A percentile compares a stretch with the other conserved stretches of the same genome.
These are phyloP conservation scores for Nicotiana paniculata DNA, from an alignment of 257 asterid species.

Conservation along the genomic window DNA sequence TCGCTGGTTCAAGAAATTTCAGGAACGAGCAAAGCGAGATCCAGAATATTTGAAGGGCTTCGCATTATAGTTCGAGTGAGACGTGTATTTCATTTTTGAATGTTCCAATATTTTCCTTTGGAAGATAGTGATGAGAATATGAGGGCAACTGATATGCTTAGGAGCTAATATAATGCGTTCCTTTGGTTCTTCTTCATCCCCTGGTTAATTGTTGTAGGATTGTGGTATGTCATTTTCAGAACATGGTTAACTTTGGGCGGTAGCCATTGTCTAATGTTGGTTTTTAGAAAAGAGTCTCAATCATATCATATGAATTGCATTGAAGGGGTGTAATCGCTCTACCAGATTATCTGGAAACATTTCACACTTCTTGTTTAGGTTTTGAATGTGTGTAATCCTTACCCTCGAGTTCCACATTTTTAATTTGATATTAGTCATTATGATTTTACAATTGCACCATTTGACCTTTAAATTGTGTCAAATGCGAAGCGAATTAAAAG, in stretches of 20 bases:
- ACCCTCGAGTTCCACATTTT: too few species aligned
- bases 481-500: too few species aligned
- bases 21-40: constrained; percentile 85
- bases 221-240: neutral
- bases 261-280: neutral
- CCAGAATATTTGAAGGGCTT: constrained; percentile 86
- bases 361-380: too few species aligned
- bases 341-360: too few species aligned
- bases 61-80: constrained; percentile 42
- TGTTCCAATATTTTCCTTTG: neutral
- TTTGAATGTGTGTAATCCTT: too few species aligned
- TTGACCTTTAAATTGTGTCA: too few species aligned
- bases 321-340: neutral
- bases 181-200: too few species aligned
- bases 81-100: neutral
- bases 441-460: too few species aligned
- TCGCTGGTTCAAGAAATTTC: constrained; percentile 97
- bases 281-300: neutral
- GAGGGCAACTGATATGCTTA: too few species aligned
- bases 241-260: neutral
- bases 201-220: neutral
- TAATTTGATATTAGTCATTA: too few species aligned
- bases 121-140: neutral
- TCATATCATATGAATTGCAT: neutral
- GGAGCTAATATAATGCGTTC: too few species aligned